Evolutionary conservation across 495 filamentous ascomycete species (phyloP).

Genomic region (Xylaria scruposa): DNA sequence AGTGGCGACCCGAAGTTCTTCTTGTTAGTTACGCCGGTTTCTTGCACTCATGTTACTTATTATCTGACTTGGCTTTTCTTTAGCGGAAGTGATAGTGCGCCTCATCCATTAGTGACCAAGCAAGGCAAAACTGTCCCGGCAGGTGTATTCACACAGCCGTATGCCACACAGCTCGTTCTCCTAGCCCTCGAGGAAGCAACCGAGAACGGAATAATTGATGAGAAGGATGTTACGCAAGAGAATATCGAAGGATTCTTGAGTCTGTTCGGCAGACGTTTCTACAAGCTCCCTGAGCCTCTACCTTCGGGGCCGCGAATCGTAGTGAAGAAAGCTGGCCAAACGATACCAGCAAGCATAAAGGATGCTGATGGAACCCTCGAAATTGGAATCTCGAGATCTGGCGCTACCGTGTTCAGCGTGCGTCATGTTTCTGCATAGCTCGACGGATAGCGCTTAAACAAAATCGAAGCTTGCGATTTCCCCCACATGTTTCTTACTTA

Average conservation of each 20-base stretch:
- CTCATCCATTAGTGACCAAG: slow-evolving; percentile 79
- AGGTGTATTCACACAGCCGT: slow-evolving; percentile 92
- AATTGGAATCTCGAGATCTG: slow-evolving; percentile 69
- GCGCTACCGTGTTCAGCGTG: slow-evolving; percentile 37
- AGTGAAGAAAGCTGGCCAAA: slow-evolving; percentile 66
- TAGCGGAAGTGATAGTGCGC: slow-evolving; percentile 68
- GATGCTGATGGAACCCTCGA: slow-evolving; percentile 61
- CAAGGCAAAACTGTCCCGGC: slow-evolving; percentile 60
- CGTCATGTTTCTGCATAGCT: slow-evolving; percentile 11
- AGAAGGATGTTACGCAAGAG: slow-evolving; percentile 72
- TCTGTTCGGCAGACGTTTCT: slow-evolving; percentile 77
- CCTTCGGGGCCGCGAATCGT: slow-evolving; percentile 60
- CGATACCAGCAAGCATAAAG: slow-evolving; percentile 58
- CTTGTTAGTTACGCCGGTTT: slow-evolving; percentile 54
- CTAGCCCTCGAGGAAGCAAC: slow-evolving; percentile 75
- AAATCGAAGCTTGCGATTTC: neutral
- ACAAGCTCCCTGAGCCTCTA: slow-evolving; percentile 57
- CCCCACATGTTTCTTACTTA: neutral
- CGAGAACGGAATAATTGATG: slow-evolving; percentile 67
- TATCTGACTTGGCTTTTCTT: slow-evolving; percentile 29
- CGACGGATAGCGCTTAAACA: neutral
- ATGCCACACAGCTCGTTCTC: slow-evolving; percentile 75
- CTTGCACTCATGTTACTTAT: slow-evolving; percentile 20
- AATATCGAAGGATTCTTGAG: slow-evolving; percentile 77
- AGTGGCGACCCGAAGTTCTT: slow-evolving; percentile 82